Base-by-base conservation (phyloP, 2,329 filamentous ascomycete genomes). In the Talaromyces sp. region DNA sequence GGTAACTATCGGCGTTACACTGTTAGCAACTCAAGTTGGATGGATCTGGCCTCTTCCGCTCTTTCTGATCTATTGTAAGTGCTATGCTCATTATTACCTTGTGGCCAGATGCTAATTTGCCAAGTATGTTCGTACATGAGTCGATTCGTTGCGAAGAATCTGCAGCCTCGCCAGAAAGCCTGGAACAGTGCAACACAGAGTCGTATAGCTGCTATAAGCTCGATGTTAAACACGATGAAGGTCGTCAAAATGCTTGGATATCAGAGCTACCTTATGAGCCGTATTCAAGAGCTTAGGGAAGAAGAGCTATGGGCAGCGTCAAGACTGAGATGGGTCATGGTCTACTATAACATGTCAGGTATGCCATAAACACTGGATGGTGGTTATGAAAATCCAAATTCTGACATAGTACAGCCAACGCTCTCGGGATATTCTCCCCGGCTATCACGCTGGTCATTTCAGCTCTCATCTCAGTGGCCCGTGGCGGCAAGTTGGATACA, bases 141-240 rank as follows among this genome's bases (percentile, higher is more conserved):
- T 65, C 70, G 75, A 8, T 67, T 78, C 58, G 72, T 71, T 4
- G 76, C 77, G 72, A 74, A 71, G 6, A 74, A 77, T 43, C 74
- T 79, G 5, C 75, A 77, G 31, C 66, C 73, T 3, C 71, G 72
- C 7, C 82, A 84, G 65, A 78, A 77, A 11, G 69, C 72, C 22
- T 86, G 84, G 84, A 77, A 85, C 36, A 75, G 80, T 58, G 82
- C 82, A 17, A 83, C 84, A 6, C 78, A 85, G 69, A 74, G 73
- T 31, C 80, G 83, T 2, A 79, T 86, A 17, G 80, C 78, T 7
- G 78, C 79, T 17, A 85, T 83, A 1, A 76, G 80, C 6, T 78
- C 77, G 7, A 79, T 83, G 67, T 72, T 85, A 0, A 78, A 77
- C 5, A 79, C 78, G n/a, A 84, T 86, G 73, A 85, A 84, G 68